Base-by-base conservation (phyloP, 805 yeast species). In the Candida insectalens region DNA sequence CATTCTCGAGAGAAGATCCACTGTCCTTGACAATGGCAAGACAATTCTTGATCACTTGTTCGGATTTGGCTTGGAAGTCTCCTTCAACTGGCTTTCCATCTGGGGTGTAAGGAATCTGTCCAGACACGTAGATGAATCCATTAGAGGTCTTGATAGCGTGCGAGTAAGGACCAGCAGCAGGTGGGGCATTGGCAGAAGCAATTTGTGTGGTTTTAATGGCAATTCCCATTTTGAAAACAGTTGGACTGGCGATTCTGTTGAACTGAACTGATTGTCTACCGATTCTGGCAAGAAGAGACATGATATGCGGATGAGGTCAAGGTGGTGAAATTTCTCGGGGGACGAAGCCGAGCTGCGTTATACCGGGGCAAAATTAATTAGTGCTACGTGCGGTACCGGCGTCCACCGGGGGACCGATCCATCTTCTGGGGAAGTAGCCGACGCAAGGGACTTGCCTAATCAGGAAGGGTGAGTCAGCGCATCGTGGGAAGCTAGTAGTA, bases 151-250 rank as follows among this genome's bases (percentile, higher is more conserved):
- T 87, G 59, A 88, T 74, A 31, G 97, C 98, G 62, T 92, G 98
- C 19, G 95, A 84, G 61, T 89, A 89, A 10, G 95, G 76, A 25
- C 96, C 97, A 27, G 95, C 96, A 40, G 97, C 95, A 38, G 94
- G 87, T 46, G 98, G 97, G 25, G 97, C 95, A 45, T 65, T 66
- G 42, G 74, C 65, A 34, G 95, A 75, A 48, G 70, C 67, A 38
- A 84, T 62, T 36, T 67, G 61, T 28, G 62, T 57, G 32, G 62
- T 46, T 32, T 44, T 44, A 16, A 62, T 48, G 19, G 63, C 45
- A 9, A 31, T 12, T 28, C 59, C 47, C 60, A 57, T 55, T 47
- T 58, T 53, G 42, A 33, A 27, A 8, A 32, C 9, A 19, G 18
- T 18, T 10, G 25, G 19, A 10, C 25, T 14, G 30, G 27, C 20